Conservation (phyloP, 2,329 filamentous ascomycete species). For the Ophiobolus disseminans region DNA sequence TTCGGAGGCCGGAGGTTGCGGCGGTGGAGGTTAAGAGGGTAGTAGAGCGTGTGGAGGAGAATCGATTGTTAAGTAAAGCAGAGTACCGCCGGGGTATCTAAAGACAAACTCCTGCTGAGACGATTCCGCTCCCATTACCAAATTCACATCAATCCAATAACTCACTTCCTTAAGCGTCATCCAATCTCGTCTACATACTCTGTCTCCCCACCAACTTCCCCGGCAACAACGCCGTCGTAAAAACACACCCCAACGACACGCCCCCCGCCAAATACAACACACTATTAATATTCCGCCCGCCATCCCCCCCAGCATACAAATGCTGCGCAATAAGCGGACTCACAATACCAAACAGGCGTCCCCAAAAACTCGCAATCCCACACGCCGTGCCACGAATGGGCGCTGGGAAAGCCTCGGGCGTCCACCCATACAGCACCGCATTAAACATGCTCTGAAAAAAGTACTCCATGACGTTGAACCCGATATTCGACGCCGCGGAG, state of each 20-base stretch:
- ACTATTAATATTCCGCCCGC: conserved; percentile 53
- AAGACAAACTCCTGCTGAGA: no score
- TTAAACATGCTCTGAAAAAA: conserved; percentile 63
- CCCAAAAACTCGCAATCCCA: conserved; percentile 66
- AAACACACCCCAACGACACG: conserved; percentile 60
- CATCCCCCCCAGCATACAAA: conserved; percentile 37
- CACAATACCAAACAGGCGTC: conserved; percentile 64
- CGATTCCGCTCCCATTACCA: no score
- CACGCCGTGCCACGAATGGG: conserved; percentile 61
- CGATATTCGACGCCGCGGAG: conserved; percentile 55
- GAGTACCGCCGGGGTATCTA: no score
- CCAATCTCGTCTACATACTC: no score
- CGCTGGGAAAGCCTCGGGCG: conserved; percentile 60
- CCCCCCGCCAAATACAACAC: conserved; percentile 65
- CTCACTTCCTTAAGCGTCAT: no score
- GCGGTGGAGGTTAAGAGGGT: conserved; percentile 5
- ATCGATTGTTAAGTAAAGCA: no score
- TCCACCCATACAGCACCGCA: conserved; percentile 60
- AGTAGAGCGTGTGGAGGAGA: conserved; percentile 26
- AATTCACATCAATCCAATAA: no score
- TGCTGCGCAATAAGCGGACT: conserved; percentile 63
- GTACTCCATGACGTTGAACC: conserved; percentile 60
- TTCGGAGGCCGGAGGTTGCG: conserved; percentile 4
- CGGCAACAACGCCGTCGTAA: conserved; percentile 60
- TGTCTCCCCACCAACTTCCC: neutral